Conservation (phyloP, 1,139 yeast genomes). For the Yamadazyma oceani region DNA sequence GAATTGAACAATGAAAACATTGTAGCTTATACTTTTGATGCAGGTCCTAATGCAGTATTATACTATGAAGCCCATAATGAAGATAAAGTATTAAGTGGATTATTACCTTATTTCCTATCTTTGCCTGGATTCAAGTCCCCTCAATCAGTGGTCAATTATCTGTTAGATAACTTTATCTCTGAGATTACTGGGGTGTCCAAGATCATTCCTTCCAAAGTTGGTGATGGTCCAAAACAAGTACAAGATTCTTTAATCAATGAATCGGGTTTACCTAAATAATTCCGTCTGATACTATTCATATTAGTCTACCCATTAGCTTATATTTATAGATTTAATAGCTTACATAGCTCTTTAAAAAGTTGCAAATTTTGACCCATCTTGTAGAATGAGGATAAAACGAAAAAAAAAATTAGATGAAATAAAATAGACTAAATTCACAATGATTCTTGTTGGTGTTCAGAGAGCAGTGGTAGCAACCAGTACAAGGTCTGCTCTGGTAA, state of each 20-base stretch:
- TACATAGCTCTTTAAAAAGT: background rate
- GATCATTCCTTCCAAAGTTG: conserved; percentile 81
- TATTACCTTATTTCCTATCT: conserved; percentile 23
- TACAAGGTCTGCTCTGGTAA: no score
- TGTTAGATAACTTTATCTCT: conserved; percentile 14
- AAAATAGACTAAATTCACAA: no score
- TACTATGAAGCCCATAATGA: conserved; percentile 82
- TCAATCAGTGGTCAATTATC: conserved; percentile 5
- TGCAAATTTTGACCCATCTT: background rate
- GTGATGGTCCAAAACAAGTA: conserved; percentile 77
- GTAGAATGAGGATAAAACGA: background rate
- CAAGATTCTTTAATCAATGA: conserved; percentile 52
- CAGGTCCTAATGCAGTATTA: conserved; percentile 98
- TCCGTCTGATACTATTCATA: background rate
- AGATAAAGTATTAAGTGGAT: conserved; percentile 57
- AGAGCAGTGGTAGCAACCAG: background rate
- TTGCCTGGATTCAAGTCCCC: conserved; percentile 15
- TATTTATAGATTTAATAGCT: conserved; percentile 1
- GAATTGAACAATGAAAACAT: conserved; percentile 60
- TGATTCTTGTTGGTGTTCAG: no score
- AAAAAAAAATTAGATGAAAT: no score
- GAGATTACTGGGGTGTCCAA: conserved; percentile 73
- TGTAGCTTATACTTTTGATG: conserved; percentile 97
- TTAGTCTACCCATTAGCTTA: background rate
- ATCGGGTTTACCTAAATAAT: conserved; percentile 31